Evolutionary conservation across 176 grass and related monocot species (phyloP).

Genomic region (Elaeis guineensis): DNA sequence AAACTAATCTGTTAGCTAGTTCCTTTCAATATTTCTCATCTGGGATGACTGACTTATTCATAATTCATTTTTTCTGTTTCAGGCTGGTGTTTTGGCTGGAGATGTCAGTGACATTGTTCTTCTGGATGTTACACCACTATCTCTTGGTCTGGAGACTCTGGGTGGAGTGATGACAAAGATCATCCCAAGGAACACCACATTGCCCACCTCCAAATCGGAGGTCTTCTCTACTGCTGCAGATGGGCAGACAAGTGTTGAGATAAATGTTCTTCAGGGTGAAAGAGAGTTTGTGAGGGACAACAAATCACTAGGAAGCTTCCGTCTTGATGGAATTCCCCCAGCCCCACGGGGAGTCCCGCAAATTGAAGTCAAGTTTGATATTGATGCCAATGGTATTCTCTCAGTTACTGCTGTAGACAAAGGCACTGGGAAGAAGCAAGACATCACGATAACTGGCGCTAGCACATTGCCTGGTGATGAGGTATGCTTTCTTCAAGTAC

Average conservation of each 20-base stretch:
- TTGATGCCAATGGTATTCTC: slow-evolving; percentile 98
- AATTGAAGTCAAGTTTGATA: slow-evolving; percentile 99
- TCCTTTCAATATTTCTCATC: background rate
- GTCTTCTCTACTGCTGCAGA: slow-evolving; percentile 97
- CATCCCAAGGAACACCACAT: slow-evolving; percentile 90
- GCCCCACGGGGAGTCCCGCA: slow-evolving; percentile 92
- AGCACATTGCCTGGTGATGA: slow-evolving; percentile 91
- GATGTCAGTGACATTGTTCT: slow-evolving; percentile 97
- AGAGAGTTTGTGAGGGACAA: slow-evolving; percentile 98
- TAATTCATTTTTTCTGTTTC: background rate
- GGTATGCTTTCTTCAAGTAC: slow-evolving; percentile 30
- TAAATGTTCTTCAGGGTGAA: slow-evolving; percentile 96
- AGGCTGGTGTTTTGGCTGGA: slow-evolving; percentile 87
- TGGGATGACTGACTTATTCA: background rate
- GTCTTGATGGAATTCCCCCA: slow-evolving; percentile 88
- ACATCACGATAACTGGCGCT: slow-evolving; percentile 96
- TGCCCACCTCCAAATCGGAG: slow-evolving; percentile 97
- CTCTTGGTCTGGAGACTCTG: slow-evolving; percentile 89
- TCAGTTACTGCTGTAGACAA: slow-evolving; percentile 93
- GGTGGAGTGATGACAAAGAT: slow-evolving; percentile 99
- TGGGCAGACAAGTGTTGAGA: slow-evolving; percentile 88
- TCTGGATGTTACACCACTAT: slow-evolving; percentile 82
- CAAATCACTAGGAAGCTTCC: slow-evolving; percentile 89
- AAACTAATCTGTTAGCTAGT: no score
- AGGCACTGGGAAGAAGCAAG: slow-evolving; percentile 98